Base-by-base conservation (phyloP, 2,329 filamentous ascomycete species). In the Clarireedia hainanense region DNA sequence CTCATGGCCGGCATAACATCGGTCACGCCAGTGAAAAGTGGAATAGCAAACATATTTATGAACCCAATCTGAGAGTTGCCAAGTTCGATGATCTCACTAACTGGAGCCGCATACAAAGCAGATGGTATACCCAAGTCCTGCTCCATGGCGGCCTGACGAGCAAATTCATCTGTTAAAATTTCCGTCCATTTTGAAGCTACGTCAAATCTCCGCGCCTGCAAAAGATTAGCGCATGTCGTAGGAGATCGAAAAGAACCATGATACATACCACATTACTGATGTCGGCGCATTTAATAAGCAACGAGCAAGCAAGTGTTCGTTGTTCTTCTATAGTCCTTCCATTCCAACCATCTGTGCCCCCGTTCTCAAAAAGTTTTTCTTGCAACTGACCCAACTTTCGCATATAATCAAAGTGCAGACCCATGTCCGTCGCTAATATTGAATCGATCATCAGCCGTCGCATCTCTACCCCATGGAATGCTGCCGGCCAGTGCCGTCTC, bases 341-440 rank as follows among this genome's bases (percentile, higher is more conserved):
- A 58, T 85, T 86, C 91, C 90, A 96, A 7, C 80, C 81, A 56
- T 89, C 84, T 4, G 82, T 80, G 5, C 76, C 79, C 55, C 83
- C 77, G 63, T 83, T 85, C 40, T 83, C 81, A 42, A 83, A 79
- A 10, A 95, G 77, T 69, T 88, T 91, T 59, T 87, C 81, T 70
- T 96, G 90, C 51, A 95, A 73, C 60, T 86, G 84, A n/a, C 81
- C 83, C 42, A 97, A 76, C 68, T 87, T 88, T 67, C 86, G 85
- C 91, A 97, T 97, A 71, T 96, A 99, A 65, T 95, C 91, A 65
- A 95, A 95, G 72, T 99, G 94, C 6, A 96, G 74, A 6, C 91
- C 91, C 94, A 99, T 99, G 67, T 99, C 94, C 0, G 94, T 99
- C 2, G 94, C 90, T 24, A 99, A 75, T 58, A 99, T 97, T n/a